phyloP scores from a whole-genome alignment of 805 yeast genomes.

The Cyberlindnera samutprakarnensis region DNA sequence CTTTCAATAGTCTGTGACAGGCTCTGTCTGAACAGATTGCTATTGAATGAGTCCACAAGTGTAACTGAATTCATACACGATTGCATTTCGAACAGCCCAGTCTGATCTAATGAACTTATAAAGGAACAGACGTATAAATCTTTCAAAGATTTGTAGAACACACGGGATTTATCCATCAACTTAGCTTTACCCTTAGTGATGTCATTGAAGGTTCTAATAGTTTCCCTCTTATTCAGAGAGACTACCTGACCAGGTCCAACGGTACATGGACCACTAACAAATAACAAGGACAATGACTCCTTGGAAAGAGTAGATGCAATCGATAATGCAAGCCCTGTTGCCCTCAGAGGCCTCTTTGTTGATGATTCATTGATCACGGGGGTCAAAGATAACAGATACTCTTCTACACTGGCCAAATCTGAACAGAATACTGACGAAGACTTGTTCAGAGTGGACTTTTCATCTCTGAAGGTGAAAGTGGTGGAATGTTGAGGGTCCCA shows the following conservation, averaged over 20 bases:
- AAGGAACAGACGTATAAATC: slow-evolving; percentile 36
- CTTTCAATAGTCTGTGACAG: slow-evolving; percentile 49
- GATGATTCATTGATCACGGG: slow-evolving; percentile 49
- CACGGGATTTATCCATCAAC: slow-evolving; percentile 70
- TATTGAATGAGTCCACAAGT: slow-evolving; percentile 83
- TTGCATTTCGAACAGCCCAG: slow-evolving; percentile 89
- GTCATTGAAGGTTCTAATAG: slow-evolving; percentile 92
- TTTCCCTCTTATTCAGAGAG: slow-evolving; percentile 79
- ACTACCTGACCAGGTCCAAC: slow-evolving; percentile 89
- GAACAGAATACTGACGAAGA: background rate
- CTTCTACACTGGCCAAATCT: background rate
- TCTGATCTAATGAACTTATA: slow-evolving; percentile 90
- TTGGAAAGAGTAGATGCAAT: slow-evolving; percentile 65
- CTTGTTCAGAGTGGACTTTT: background rate
- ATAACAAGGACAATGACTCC: slow-evolving; percentile 80
- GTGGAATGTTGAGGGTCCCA: slow-evolving; percentile 1
- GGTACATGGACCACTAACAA: slow-evolving; percentile 92
- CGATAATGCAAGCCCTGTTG: slow-evolving; percentile 83
- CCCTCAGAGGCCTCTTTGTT: slow-evolving; percentile 70
- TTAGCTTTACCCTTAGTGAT: slow-evolving; percentile 78
- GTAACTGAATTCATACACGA: slow-evolving; percentile 64
- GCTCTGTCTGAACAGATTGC: slow-evolving; percentile 88
- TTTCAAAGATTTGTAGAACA: slow-evolving; percentile 58
- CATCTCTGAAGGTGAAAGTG: background rate
- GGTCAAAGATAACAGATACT: slow-evolving; percentile 1